Base-by-base conservation (phyloP, 2,329 filamentous ascomycete species). In the Sclerotinia minor region DNA sequence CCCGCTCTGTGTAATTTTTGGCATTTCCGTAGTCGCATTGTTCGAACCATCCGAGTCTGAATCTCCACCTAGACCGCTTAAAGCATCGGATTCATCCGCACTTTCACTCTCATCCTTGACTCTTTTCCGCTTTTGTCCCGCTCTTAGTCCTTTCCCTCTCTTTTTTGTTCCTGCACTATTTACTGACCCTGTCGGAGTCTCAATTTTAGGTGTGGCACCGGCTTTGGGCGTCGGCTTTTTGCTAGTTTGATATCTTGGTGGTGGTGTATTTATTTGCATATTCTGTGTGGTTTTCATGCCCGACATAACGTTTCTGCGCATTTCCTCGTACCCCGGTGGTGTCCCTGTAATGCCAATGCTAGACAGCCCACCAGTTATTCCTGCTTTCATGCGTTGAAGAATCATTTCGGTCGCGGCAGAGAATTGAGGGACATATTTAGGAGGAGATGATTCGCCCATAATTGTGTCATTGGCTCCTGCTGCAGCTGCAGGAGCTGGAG, bases 1-100 rank as follows among this genome's bases (percentile, higher is more conserved):
- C 49, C 91, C 91, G 26, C 90, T 94, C 75, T 92, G 91, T 13
- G 91, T 93, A 75, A 85, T 88, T 41, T 87, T 91, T 4, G 85
- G 83, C 24, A 85, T 80, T 53, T 73, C 72, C 13, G 84, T 84
- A 11, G 84, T 84, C 70, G 85, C 82, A 59, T 82, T 77, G 49
- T 79, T 79, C 21, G 72, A 70, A 64, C 71, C 73, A 24, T 76
- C 75, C 3, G 79, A 76, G 65, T 79, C 77, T 11, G 77, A 80
- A 64, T 80, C 60, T 77, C 61, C 77, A 29, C 75, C 75, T 21
- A 77, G 65, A 50, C 74, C 74, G 7, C 74, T 77, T 73, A 77
- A 75, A 54, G 53, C 68, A 54, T 65, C 75, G 38, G 74, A 76
- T 53, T 77, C 76, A 24, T 75, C 75, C n/a, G 69, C 68, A 63